Percentiles rank a stretch among this genome's conserved stretches.
These are phyloP conservation scores for Hortiboletus campestris DNA, from an alignment of 768 basidiomycete genomes.

Conservation along the genomic window DNA sequence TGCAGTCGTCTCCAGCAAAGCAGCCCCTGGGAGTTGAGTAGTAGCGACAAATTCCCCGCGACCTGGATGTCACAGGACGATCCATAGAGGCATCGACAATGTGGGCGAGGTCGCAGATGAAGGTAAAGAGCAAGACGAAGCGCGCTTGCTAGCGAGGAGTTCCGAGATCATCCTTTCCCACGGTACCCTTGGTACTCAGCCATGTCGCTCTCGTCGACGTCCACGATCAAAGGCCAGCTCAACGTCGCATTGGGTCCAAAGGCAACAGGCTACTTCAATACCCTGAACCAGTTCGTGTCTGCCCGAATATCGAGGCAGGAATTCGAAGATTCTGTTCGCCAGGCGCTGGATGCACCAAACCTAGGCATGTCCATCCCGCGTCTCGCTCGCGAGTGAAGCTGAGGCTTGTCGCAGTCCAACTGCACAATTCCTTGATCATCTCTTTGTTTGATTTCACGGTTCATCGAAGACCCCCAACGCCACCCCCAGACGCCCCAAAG, in stretches of 20 bases:
- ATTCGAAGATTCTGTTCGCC: slow-evolving; percentile 70
- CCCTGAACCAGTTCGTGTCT: slow-evolving; percentile 64
- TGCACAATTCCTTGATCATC: slow-evolving; percentile 83
- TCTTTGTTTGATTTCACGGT: slow-evolving; percentile 79
- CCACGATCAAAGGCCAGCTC: slow-evolving; percentile 69
- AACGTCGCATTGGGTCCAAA: slow-evolving; percentile 59
- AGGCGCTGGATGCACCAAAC: slow-evolving; percentile 56
- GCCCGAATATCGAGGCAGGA: slow-evolving; percentile 70
- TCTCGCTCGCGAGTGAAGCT: not conserved
- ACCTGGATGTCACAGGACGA: slow-evolving; percentile 66
- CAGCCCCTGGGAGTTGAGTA: slow-evolving; percentile 66
- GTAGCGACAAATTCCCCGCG: slow-evolving; percentile 70
- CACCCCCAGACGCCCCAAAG: slow-evolving; percentile 60
- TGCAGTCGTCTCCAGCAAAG: slow-evolving; percentile 66
- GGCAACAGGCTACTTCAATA: slow-evolving; percentile 57
- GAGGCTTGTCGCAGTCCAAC: slow-evolving; percentile 51
- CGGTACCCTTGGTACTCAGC: not conserved
- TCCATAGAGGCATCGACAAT: slow-evolving; percentile 33
- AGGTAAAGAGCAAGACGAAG: not conserved
- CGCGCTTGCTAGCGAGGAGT: too few relatives aligned
- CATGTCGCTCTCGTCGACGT: slow-evolving; percentile 78
- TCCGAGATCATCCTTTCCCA: slow-evolving; percentile 13
- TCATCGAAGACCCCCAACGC: slow-evolving; percentile 64
- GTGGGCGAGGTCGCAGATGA: not conserved
- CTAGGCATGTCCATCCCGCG: slow-evolving; percentile 37